Evolutionary conservation across 306 rosid species (phyloP).

Genomic region (Rosa chinensis): DNA sequence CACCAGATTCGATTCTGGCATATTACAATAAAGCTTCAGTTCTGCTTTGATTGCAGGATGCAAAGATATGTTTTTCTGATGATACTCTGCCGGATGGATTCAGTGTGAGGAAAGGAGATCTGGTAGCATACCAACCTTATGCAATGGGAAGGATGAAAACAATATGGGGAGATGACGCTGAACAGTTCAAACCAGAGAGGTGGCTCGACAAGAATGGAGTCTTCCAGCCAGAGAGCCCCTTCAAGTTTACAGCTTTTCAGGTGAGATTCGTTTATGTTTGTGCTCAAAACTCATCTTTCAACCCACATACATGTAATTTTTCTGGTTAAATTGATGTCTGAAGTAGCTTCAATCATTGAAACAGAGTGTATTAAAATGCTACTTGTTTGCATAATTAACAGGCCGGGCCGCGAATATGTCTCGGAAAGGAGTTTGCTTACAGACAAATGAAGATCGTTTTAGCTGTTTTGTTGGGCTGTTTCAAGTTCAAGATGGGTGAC

Average conservation of each 20-base stretch:
- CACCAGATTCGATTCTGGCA: neutral
- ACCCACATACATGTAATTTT: neutral
- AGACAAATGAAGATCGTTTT: conserved; percentile 83
- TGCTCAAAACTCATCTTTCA: neutral
- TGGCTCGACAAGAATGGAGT: conserved; percentile 63
- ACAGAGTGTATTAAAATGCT: neutral
- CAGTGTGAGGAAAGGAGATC: conserved; percentile 60
- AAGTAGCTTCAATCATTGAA: neutral
- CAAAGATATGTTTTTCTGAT: conserved; percentile 61
- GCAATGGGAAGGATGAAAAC: conserved; percentile 90
- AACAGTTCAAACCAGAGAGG: conserved; percentile 66
- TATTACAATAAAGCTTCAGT: neutral
- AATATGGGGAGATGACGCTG: conserved; percentile 87
- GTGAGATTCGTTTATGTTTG: conserved; percentile 27
- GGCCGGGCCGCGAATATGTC: conserved; percentile 85
- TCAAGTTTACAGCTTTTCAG: conserved; percentile 80
- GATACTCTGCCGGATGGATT: conserved; percentile 76
- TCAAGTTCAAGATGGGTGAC: conserved; percentile 58
- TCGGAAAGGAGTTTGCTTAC: conserved; percentile 87
- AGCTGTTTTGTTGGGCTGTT: conserved; percentile 55
- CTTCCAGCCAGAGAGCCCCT: conserved; percentile 64
- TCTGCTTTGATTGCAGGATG: conserved; percentile 49
- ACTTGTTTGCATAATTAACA: conserved; percentile 27
- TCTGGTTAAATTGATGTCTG: neutral
- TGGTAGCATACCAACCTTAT: conserved; percentile 64